These are phyloP conservation scores for Lenwebbia sp. DNA, from an alignment of 345 rosid genomes.

Conservation along the genomic window DNA sequence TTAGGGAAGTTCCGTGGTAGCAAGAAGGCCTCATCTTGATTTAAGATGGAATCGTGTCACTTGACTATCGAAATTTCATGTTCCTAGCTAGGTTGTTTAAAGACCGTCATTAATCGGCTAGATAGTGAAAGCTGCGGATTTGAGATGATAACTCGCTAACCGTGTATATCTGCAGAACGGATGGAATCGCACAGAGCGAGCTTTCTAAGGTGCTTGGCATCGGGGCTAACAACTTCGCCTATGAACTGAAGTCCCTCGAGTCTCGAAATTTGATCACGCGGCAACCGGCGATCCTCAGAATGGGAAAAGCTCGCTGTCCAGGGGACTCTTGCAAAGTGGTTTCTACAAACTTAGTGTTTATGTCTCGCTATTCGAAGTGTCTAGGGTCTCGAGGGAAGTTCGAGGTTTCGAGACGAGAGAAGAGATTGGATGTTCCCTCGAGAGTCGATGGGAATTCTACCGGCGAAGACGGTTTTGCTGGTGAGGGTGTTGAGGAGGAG, in stretches of 20 bases:
- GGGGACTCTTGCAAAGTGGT: slow-evolving; percentile 49
- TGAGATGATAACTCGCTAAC: neutral
- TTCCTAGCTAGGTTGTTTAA: neutral
- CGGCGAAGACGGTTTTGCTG: slow-evolving; percentile 7
- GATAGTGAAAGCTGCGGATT: neutral
- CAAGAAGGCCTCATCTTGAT: neutral
- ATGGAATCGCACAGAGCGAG: slow-evolving; percentile 62
- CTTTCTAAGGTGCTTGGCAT: slow-evolving; percentile 58
- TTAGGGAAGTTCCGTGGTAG: neutral
- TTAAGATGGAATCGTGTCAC: neutral
- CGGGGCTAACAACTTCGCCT: slow-evolving; percentile 60
- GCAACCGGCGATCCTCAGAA: slow-evolving; percentile 62
- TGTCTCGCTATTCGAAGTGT: slow-evolving; percentile 56
- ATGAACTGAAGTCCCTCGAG: slow-evolving; percentile 55
- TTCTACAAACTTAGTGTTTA: slow-evolving; percentile 48
- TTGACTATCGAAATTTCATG: neutral
- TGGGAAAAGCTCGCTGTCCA: slow-evolving; percentile 32
- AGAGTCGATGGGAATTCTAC: slow-evolving; percentile 19
- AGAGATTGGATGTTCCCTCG: slow-evolving; percentile 5
- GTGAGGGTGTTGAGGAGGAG: slow-evolving; percentile 20
- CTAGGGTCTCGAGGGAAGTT: slow-evolving; percentile 52
- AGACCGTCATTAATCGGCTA: neutral
- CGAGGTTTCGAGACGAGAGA: slow-evolving; percentile 47
- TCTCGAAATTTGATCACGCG: slow-evolving; percentile 50
- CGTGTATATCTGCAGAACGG: slow-evolving; percentile 26